These are phyloP conservation scores for Ascoidea asiatica DNA, from an alignment of 805 yeast species.

Conservation along the genomic window DNA sequence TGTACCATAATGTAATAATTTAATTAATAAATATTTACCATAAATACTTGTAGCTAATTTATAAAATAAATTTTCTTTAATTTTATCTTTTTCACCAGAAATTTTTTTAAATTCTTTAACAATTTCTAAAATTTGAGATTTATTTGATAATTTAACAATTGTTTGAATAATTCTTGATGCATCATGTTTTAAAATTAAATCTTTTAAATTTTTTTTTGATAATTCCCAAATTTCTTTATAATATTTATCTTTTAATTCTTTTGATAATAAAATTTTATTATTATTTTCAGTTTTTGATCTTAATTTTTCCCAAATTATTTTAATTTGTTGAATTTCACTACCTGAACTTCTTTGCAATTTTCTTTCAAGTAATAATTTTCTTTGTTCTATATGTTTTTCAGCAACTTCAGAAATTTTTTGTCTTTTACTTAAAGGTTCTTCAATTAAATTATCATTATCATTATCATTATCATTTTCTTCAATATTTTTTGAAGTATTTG, in stretches of 20 bases:
- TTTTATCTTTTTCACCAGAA: slow-evolving; percentile 1
- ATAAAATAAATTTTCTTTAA: slow-evolving; percentile 26
- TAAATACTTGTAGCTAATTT: slow-evolving; percentile 82
- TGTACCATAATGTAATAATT: slow-evolving; percentile 84
- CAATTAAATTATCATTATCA: slow-evolving; percentile 18
- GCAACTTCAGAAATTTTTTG: slow-evolving; percentile 30
- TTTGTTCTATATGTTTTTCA: slow-evolving; percentile 75
- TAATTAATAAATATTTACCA: slow-evolving; percentile 84
- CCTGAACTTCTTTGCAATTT: slow-evolving; percentile 85
- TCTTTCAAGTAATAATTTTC: slow-evolving; percentile 64
- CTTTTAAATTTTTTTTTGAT: slow-evolving; percentile 63
- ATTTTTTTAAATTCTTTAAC: slow-evolving; percentile 58
- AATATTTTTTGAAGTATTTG: slow-evolving; percentile 18
- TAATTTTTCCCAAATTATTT: slow-evolving; percentile 80
- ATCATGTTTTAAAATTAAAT: slow-evolving; percentile 88
- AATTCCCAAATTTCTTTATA: slow-evolving; percentile 79
- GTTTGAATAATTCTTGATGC: slow-evolving; percentile 95
- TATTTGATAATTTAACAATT: slow-evolving; percentile 71
- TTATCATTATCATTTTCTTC: slow-evolving; percentile 17
- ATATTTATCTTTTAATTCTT: slow-evolving; percentile 60
- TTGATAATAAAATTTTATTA: no score
- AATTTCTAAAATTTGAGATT: slow-evolving; percentile 63
- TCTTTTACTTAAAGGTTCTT: slow-evolving; percentile 18
- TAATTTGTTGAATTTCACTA: slow-evolving; percentile 68
- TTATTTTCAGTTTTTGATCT: slow-evolving; percentile 77